Evolutionary conservation across 257 asterid species (phyloP).

Genomic region (Orobanche coerulescens): DNA sequence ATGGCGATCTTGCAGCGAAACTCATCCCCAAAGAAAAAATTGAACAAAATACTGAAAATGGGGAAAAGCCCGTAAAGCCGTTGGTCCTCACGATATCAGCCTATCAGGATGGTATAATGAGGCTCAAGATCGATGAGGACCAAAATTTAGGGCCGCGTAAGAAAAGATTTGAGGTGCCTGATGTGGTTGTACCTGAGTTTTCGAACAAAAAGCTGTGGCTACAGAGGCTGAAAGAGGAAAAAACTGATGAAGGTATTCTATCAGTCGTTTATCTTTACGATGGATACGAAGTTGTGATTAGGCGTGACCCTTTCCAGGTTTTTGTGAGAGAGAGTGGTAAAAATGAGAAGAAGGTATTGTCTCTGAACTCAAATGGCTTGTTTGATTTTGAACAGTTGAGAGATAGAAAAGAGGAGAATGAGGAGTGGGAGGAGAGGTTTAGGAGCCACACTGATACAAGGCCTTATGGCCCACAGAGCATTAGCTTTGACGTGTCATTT

Average conservation of each 20-base stretch:
- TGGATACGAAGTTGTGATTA: constrained; percentile 79
- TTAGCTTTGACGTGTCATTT: constrained; percentile 91
- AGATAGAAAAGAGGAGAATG: constrained; percentile 61
- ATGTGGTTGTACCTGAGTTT: constrained; percentile 75
- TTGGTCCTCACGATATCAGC: constrained; percentile 56
- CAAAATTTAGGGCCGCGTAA: constrained; percentile 52
- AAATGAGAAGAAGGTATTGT: constrained; percentile 60
- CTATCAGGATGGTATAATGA: constrained; percentile 79
- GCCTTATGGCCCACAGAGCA: constrained; percentile 90
- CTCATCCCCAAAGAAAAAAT: constrained; percentile 29
- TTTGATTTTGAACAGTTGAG: constrained; percentile 87
- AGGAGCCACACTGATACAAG: constrained; percentile 74
- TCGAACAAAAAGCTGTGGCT: constrained; percentile 63
- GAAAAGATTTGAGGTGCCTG: constrained; percentile 95
- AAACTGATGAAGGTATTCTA: constrained; percentile 35
- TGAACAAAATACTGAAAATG: constrained; percentile 22
- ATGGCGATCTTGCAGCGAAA: constrained; percentile 59
- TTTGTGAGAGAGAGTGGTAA: constrained; percentile 71
- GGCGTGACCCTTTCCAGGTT: constrained; percentile 89
- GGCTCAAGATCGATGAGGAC: constrained; percentile 90
- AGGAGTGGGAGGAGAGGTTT: constrained; percentile 91
- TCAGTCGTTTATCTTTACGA: constrained; percentile 74
- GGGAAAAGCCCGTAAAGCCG: constrained; percentile 31
- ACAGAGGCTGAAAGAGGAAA: constrained; percentile 58
- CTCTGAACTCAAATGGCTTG: constrained; percentile 81